phyloP scores from a whole-genome alignment of 345 rosid species.

The Ceriops tagal region DNA sequence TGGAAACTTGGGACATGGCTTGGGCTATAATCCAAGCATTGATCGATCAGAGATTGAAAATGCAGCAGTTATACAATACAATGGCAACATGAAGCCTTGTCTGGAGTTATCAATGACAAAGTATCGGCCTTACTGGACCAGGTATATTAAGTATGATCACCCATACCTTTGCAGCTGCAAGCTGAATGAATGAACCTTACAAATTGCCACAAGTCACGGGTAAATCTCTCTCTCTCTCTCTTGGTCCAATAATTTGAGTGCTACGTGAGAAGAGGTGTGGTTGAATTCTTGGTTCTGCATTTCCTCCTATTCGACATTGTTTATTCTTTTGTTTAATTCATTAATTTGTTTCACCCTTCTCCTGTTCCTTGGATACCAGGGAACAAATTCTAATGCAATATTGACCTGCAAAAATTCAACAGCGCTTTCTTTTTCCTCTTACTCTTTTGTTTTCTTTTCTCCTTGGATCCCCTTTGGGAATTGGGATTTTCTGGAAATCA shows the following conservation, averaged over 20 bases:
- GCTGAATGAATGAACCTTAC: slow-evolving; percentile 47
- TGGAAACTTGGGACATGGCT: slow-evolving; percentile 99
- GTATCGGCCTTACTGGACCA: slow-evolving; percentile 86
- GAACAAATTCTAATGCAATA: slow-evolving; percentile 18
- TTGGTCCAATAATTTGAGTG: slow-evolving; percentile 11
- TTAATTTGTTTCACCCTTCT: slow-evolving; percentile 35
- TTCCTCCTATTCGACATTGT: slow-evolving; percentile 31
- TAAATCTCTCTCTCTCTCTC: background rate
- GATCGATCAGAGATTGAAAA: slow-evolving; percentile 71
- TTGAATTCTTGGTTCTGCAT: slow-evolving; percentile 20
- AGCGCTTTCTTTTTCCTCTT: background rate
- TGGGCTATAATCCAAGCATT: slow-evolving; percentile 91
- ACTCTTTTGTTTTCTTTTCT: background rate
- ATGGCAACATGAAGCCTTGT: slow-evolving; percentile 99
- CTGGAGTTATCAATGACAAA: slow-evolving; percentile 94
- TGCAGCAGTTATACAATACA: slow-evolving; percentile 92
- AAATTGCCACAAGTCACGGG: slow-evolving; percentile 13
- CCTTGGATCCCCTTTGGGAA: background rate
- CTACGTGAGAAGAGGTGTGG: slow-evolving; percentile 11
- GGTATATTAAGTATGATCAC: slow-evolving; percentile 83
- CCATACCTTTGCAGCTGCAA: slow-evolving; percentile 79
- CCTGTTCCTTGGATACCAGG: slow-evolving; percentile 16
- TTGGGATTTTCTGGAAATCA: slow-evolving; percentile 7
- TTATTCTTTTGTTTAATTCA: slow-evolving; percentile 38
- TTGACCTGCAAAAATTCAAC: slow-evolving; percentile 25